Evolutionary conservation across 352 stramenopile species (phyloP), one percentile per base, ranked within the genome.

Genomic region (Bremia lactucae): DNA sequence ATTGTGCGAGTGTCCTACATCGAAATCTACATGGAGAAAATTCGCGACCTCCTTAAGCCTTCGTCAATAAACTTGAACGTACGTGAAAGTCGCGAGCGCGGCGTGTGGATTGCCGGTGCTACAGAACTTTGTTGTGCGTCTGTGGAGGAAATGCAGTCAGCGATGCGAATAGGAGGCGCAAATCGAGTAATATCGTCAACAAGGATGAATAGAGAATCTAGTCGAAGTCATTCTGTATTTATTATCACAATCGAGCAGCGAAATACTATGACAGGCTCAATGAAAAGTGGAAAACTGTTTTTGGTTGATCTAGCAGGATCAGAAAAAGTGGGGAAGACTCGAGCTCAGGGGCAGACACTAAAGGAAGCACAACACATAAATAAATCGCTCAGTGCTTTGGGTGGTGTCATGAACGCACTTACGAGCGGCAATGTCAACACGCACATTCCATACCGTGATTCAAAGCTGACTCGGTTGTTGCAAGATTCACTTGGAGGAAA

Each of bases 11-110:
- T 95, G n/a, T 97, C 87, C 18, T 98, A 98, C 65, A 71, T 99
- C 33, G 95, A 99, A 62, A 98, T 99, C 49, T 99, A 99, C 75
- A 96, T 98, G 50, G 96, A 99, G 63, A 94, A 97, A 47, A 96
- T 99, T 23, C 69, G 88, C 6, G 96, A 99, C 64, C 65, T 99
- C 31, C 75, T 99, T 13, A 61, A 78, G 36, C 68, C 72, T 9
- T 40, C 59, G 9, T 69, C 55, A 0, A 81, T 54, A 25, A 83
- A 83, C 25, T 52, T 87, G 31, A 82, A 57, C 21, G 62, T 40
- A 3, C 68, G 75, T 8, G 72, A 87, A 46, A 83, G 50, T 39
- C 47, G 54, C 2, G 62, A 83, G 31, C 68, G 72, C 7, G 75
- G 75, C 25, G 71, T 87, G 10, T 87, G 63, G 62, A 42, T 87